These are phyloP conservation scores for Juglanconis juglandina DNA, from an alignment of 2,329 filamentous ascomycete species.

Conservation along the genomic window DNA sequence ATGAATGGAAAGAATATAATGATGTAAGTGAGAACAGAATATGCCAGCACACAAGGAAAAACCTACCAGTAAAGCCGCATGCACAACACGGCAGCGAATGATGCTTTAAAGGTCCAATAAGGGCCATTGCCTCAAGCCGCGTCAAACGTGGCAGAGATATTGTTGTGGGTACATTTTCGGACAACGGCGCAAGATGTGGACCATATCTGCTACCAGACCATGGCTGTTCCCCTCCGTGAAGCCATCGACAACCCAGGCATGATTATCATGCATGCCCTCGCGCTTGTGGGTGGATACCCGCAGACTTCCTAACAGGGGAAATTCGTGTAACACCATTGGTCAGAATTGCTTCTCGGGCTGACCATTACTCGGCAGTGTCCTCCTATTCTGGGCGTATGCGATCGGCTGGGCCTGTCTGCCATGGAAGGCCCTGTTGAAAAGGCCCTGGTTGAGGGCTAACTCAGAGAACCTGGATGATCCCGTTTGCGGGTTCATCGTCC, in stretches of 20 bases:
- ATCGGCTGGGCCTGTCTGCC: no score
- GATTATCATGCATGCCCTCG: background rate
- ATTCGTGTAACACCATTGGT: background rate
- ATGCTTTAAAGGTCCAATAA: background rate
- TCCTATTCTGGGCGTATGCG: background rate
- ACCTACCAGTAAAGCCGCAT: background rate
- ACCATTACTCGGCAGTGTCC: background rate
- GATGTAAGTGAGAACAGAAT: background rate
- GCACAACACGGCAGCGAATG: background rate
- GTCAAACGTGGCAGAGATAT: background rate
- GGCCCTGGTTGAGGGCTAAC: no score
- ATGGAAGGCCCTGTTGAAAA: no score
- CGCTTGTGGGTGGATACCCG: background rate
- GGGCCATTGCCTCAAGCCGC: background rate
- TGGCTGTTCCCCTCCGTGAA: background rate
- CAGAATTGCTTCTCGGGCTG: background rate
- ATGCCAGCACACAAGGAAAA: conserved; percentile 4
- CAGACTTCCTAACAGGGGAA: background rate
- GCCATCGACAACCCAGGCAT: background rate
- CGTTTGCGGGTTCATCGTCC: background rate
- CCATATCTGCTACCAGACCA: conserved; percentile 2
- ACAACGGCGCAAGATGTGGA: background rate
- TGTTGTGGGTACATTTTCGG: background rate
- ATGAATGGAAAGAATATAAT: background rate
- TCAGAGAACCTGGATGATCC: background rate